Percentiles rank a stretch among this genome's conserved stretches.
phyloP scores from a whole-genome alignment of 257 asterid species.

The Scutellaria barbata region DNA sequence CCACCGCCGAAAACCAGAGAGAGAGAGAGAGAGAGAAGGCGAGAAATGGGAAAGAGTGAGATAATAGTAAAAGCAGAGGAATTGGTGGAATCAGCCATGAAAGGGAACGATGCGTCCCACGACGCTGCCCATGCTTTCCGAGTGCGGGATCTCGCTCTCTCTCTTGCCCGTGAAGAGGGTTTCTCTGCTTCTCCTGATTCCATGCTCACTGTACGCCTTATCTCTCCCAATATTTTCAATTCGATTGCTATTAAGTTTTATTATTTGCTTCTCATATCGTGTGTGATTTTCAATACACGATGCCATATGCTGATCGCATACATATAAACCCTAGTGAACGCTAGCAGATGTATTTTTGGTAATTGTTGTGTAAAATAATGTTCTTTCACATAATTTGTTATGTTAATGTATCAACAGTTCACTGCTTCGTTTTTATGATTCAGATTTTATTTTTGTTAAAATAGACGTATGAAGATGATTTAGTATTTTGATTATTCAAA shows the following conservation, averaged over 20 bases:
- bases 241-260: not conserved
- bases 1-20: not conserved
- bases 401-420: not conserved
- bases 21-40: slow-evolving; percentile 19
- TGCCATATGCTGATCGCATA: not conserved
- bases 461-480: not conserved
- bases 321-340: not conserved
- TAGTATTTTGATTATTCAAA: slow-evolving; percentile 9
- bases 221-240: not conserved
- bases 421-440: slow-evolving; percentile 14
- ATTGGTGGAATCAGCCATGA: slow-evolving; percentile 73
- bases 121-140: slow-evolving; percentile 94
- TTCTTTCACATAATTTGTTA: not conserved
- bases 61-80: slow-evolving; percentile 68
- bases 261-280: not conserved
- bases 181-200: slow-evolving; percentile 61
- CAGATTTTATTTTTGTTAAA: not conserved
- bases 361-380: not conserved
- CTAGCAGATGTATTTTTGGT: not conserved
- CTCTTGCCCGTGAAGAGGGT: slow-evolving; percentile 81
- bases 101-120: slow-evolving; percentile 91
- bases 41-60: slow-evolving; percentile 53
- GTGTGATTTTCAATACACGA: not conserved
- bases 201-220: slow-evolving; percentile 53
- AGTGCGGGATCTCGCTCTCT: slow-evolving; percentile 87